Evolutionary conservation across 176 grass and related monocot species (phyloP).

Genomic region (Olyra latifolia): DNA sequence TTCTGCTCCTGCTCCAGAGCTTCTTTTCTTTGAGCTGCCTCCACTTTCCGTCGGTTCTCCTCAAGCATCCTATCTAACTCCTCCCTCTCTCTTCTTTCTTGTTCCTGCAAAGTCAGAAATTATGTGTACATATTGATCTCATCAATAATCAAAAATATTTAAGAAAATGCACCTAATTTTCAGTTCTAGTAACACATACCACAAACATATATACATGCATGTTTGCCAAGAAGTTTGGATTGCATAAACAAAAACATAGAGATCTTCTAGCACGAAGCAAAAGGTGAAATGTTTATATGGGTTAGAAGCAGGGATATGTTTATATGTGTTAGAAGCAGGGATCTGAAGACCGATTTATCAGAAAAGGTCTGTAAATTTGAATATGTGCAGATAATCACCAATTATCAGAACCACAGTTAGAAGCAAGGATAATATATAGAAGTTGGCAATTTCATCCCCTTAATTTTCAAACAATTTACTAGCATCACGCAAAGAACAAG

Average conservation of each 20-base stretch:
- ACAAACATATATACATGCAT: neutral
- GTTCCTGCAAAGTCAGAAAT: conserved; percentile 50
- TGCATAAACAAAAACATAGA: neutral
- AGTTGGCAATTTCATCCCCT: neutral
- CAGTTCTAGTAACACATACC: neutral
- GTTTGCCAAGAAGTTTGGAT: neutral
- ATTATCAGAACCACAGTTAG: too few relatives aligned
- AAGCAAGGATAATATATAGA: neutral
- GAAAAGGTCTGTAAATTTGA: too few relatives aligned
- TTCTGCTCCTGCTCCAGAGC: conserved; percentile 74
- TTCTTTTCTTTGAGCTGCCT: conserved; percentile 81
- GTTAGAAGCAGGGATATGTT: neutral
- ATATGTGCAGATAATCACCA: too few relatives aligned
- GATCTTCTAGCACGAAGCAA: neutral
- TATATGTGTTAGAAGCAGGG: too few relatives aligned
- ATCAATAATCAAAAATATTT: neutral
- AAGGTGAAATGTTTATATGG: neutral
- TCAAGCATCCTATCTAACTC: conserved; percentile 95
- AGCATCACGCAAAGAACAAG: neutral
- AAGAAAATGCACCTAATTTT: neutral
- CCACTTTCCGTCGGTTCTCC: conserved; percentile 80
- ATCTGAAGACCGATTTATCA: too few relatives aligned
- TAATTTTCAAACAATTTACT: neutral
- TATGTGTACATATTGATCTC: neutral
- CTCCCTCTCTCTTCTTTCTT: conserved; percentile 86